Evolutionary conservation across 192 early-diverging fungal species (phyloP), one percentile per base, ranked within the genome.

Genomic region (Podila horticola): DNA sequence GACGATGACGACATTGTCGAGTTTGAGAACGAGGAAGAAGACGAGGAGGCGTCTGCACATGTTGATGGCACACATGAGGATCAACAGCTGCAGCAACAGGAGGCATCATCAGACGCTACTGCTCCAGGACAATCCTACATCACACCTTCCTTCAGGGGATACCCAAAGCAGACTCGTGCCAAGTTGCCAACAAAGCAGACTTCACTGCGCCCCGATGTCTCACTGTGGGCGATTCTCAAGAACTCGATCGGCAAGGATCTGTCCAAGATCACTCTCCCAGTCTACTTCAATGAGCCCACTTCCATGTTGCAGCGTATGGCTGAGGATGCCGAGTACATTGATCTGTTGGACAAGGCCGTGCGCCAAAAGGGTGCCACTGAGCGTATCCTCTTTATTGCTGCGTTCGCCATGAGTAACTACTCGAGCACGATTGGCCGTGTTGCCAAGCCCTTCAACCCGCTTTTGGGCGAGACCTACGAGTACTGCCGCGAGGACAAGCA

Each of bases 401-500:
- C 93, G 1, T 97, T 93, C 75, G 95, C 94, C 4, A 94, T 97
- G 93, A 93, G 92, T 74, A 95, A 94, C 84, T 93, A 92, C 57
- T 93, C 93, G 11, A 93, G 91, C 38, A 94, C 94, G 7, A 88
- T 92, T 52, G 93, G 93, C 2, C 86, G 95, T 38, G 87, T 92
- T n/a, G 91, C 90, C 50, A 97, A 97, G 84, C 95, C 95, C 3
- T 97, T 97, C 85, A 97, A 97, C 79, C 94, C 95, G 12, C 71
- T 97, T 63, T 84, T 97, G 83, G 95, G 95, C 48, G 95, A 97
- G 77, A 97, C 95, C 2, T 97, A 88, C 71, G 95, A 97, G 87
- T 90, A 94, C 62, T 91, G 95, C 52, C 83, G 91, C 29, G 83
- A 87, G 22, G 94, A 97, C 71, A 94, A 93, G 62, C 81, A 86